Evolutionary conservation across 495 filamentous ascomycete species (phyloP).

Genomic region (Copromyces sp.): DNA sequence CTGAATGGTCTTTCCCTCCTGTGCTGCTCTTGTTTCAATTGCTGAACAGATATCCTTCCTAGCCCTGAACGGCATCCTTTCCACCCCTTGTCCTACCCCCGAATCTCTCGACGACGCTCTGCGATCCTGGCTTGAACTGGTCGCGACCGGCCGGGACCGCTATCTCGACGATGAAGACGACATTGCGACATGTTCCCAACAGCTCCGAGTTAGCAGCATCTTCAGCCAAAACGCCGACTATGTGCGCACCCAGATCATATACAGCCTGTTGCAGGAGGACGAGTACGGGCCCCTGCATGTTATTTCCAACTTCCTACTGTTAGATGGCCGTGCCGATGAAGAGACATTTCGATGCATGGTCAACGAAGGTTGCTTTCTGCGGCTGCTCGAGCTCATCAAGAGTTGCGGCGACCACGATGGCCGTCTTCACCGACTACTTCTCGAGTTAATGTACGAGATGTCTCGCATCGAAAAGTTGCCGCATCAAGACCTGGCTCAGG

Average conservation of each 20-base stretch:
- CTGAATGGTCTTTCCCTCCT: not conserved
- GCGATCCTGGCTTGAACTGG: constrained; percentile 72
- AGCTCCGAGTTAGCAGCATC: constrained; percentile 63
- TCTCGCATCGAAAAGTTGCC: constrained; percentile 79
- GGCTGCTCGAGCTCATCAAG: constrained; percentile 74
- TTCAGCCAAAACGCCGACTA: constrained; percentile 71
- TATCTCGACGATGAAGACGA: constrained; percentile 80
- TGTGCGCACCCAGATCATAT: constrained; percentile 86
- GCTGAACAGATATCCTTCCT: constrained; percentile 2
- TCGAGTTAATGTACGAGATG: constrained; percentile 96
- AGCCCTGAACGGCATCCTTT: constrained; percentile 79
- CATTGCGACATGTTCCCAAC: constrained; percentile 72
- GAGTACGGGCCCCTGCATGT: constrained; percentile 66
- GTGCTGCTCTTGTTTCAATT: constrained; percentile 1
- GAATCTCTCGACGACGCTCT: constrained; percentile 79
- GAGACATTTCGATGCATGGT: constrained; percentile 78
- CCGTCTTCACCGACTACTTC: constrained; percentile 65
- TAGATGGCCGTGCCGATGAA: constrained; percentile 76
- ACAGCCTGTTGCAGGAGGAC: constrained; percentile 86
- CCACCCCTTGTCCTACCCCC: constrained; percentile 57
- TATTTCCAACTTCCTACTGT: constrained; percentile 78
- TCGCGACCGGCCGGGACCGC: constrained; percentile 68
- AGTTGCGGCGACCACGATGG: constrained; percentile 49
- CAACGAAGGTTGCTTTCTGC: constrained; percentile 68
- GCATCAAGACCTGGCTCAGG: constrained; percentile 61